These are phyloP conservation scores for Sanghuangporus weigelae DNA, from an alignment of 1,284 basidiomycete genomes.

Conservation along the genomic window DNA sequence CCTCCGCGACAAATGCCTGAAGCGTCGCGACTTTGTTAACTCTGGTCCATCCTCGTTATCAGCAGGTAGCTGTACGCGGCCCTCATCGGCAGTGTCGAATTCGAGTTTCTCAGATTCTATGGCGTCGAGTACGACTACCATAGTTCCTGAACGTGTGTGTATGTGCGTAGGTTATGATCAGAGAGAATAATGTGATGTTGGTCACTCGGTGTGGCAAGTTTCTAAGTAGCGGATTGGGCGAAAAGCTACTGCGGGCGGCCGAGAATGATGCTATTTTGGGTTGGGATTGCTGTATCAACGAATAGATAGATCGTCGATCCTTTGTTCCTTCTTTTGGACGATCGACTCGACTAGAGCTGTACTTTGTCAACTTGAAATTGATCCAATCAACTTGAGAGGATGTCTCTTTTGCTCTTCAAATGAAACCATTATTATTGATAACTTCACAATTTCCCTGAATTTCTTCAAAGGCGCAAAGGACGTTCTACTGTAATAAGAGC, in stretches of 20 bases:
- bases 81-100: neutral
- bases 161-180: neutral
- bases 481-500: too few species aligned
- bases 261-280: neutral
- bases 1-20: conserved; percentile 1
- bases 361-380: too few species aligned
- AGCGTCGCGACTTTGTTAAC: neutral
- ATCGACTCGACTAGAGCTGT: neutral
- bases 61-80: neutral
- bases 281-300: too few species aligned
- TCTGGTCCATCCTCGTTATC: neutral
- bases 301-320: neutral
- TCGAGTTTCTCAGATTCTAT: conserved; percentile 8
- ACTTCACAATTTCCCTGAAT: too few species aligned
- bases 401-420: too few species aligned
- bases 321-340: neutral
- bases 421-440: too few species aligned
- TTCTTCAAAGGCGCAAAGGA: too few species aligned
- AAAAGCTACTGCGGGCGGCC: neutral
- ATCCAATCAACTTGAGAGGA: too few species aligned
- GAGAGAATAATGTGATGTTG: neutral
- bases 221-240: too few species aligned
- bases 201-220: neutral
- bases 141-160: neutral
- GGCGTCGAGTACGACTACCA: conserved; percentile 18